Evolutionary conservation across 1,284 basidiomycete genomes (phyloP), one percentile per base, ranked within the genome.

Genomic region (Ganoderma lingzhi): DNA sequence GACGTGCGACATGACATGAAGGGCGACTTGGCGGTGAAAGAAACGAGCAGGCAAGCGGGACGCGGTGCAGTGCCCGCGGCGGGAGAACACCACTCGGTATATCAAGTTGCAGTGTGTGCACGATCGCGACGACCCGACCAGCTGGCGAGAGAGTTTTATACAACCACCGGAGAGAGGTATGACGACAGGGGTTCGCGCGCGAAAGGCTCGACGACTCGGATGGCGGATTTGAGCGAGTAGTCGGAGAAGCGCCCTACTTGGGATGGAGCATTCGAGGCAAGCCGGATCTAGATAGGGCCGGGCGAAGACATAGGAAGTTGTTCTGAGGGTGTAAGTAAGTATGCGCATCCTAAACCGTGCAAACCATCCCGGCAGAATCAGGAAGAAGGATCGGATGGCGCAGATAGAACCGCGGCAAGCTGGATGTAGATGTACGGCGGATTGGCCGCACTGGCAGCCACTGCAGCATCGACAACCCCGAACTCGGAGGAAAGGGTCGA

Each of bases 401-500:
- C 10, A 39, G 56, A 39, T 51, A 28, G 23, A 39, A 9, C 6
- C 56, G 23, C 56, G 23, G 8, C 35, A 19, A 2, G 35, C 35
- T 35, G 35, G 4, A 14, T 28, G 56, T 59, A 8, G 4, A 14
- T 28, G 56, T 59, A 8, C 17, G 17, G 19, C 35, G 56, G 35
- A 59, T 12, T 39, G 32, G 17, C 56, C n/a, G 17, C 56, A 37
- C 35, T 19, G 4, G 23, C n/a, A 5, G 48, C 48, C 35, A 35
- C 35, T 23, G 23, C 23, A 8, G 15, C 48, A 12, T 28, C n/a
- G 48, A 51, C 23, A 28, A 14, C 10, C 4, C 23, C 23, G 23
- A 12, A 51, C 56, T 39, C 56, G 35, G 35, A 39, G 32, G 19
- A 39, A 39, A 35, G 56, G 56, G 56, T 59, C 56, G 17, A 59